phyloP scores from a whole-genome alignment of 106 monocot genomes.

The Dendrobium huoshanense region DNA sequence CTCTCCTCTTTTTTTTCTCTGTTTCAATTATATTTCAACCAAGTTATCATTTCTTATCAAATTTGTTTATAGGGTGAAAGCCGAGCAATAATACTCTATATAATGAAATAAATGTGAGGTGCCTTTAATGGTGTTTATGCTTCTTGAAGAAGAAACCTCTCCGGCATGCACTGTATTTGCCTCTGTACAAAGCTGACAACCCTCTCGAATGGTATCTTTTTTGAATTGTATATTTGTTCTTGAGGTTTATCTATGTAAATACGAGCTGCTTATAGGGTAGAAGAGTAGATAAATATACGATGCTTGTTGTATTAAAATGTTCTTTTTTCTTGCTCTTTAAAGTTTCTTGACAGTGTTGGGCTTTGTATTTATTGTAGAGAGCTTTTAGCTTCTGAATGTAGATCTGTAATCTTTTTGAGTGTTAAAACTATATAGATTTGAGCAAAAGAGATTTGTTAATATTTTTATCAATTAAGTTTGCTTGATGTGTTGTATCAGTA shows the following conservation, averaged over 20 bases:
- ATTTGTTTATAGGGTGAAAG: neutral
- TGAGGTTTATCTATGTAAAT: slow-evolving; percentile 1
- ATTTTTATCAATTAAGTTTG: no score
- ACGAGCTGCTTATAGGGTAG: neutral
- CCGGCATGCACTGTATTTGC: neutral
- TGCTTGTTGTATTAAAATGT: neutral
- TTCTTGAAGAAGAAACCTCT: neutral
- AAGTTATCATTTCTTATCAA: neutral
- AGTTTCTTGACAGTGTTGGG: neutral
- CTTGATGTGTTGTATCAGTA: no score
- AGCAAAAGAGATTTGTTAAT: no score
- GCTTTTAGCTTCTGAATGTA: no score
- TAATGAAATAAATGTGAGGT: neutral
- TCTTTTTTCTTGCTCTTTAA: neutral
- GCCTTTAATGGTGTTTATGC: neutral
- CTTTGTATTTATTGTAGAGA: neutral
- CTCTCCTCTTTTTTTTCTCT: neutral
- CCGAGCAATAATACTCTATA: neutral
- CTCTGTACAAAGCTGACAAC: neutral
- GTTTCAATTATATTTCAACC: neutral
- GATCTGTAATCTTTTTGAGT: no score
- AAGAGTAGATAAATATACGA: neutral
- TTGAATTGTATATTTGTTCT: neutral
- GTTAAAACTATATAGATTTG: no score
- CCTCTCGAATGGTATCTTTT: neutral